Evolutionary conservation across 202 grass and related monocot genomes (phyloP).

Genomic region (Cymbopogon flexuosus): DNA sequence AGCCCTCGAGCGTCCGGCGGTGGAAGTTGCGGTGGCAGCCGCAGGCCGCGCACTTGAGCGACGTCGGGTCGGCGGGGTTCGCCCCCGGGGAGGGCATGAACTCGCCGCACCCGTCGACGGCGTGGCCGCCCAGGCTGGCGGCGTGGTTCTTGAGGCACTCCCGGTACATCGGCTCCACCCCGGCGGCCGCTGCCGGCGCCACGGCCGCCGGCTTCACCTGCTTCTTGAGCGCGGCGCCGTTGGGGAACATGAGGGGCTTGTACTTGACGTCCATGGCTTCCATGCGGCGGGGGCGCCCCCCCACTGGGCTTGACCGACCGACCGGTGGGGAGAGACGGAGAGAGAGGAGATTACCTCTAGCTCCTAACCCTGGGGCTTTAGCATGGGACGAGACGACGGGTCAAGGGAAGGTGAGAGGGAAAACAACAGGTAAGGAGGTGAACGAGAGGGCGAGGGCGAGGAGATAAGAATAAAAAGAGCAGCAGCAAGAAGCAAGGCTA

Average conservation of each 20-base stretch:
- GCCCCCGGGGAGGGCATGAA: slow-evolving; percentile 62
- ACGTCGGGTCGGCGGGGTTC: slow-evolving; percentile 54
- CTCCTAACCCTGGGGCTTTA: slow-evolving; percentile 34
- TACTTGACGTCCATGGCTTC: slow-evolving; percentile 61
- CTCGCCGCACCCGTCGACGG: slow-evolving; percentile 87
- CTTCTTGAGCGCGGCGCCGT: slow-evolving; percentile 68
- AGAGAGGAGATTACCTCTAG: slow-evolving; percentile 38
- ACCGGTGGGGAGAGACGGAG: neutral
- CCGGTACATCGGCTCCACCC: slow-evolving; percentile 41
- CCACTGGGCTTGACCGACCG: slow-evolving; percentile 26
- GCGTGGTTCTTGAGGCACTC: slow-evolving; percentile 99
- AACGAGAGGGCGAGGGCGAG: slow-evolving; percentile 29
- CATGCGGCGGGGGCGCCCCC: slow-evolving; percentile 21
- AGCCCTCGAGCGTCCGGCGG: slow-evolving; percentile 43
- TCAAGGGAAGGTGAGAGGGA: slow-evolving; percentile 21
- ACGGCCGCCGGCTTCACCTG: slow-evolving; percentile 8
- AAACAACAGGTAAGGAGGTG: slow-evolving; percentile 57
- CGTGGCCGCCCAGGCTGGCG: slow-evolving; percentile 71
- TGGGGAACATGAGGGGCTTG: slow-evolving; percentile 60
- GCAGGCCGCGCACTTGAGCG: slow-evolving; percentile 78
- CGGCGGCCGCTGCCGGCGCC: neutral
- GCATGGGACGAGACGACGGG: slow-evolving; percentile 27
- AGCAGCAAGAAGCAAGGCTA: neutral
- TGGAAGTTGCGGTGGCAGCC: slow-evolving; percentile 99
- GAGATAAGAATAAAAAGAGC: slow-evolving; percentile 56